Evolutionary conservation across 2,329 filamentous ascomycete genomes (phyloP).

Genomic region (Cordyceps fumosorosea): DNA sequence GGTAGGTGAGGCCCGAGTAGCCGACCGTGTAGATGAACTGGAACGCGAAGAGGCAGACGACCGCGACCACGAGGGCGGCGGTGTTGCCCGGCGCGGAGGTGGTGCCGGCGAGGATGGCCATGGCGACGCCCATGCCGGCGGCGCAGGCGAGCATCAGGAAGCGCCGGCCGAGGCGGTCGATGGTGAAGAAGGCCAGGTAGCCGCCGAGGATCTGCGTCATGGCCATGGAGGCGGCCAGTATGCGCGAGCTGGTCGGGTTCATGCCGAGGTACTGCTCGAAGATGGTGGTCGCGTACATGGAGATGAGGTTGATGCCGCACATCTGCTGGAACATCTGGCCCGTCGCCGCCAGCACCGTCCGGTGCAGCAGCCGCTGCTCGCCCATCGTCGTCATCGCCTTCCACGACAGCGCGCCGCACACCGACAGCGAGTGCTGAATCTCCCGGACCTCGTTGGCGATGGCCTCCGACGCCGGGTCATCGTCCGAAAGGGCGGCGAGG

Average conservation of each 20-base stretch:
- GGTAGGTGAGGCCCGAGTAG: conserved; percentile 54
- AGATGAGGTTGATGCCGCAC: conserved; percentile 23
- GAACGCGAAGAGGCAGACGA: conserved; percentile 53
- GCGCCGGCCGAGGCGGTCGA: conserved; percentile 24
- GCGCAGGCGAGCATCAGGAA: conserved; percentile 12
- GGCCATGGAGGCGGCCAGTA: conserved; percentile 21
- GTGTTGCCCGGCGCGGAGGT: conserved; percentile 4
- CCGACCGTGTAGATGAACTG: conserved; percentile 60
- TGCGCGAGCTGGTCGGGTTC: conserved; percentile 18
- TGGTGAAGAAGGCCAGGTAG: conserved; percentile 23
- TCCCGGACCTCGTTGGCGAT: conserved; percentile 13
- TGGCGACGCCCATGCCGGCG: conserved; percentile 8
- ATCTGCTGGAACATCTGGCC: conserved; percentile 21
- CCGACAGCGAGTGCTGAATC: conserved; percentile 14
- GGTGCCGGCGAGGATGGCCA: conserved; percentile 12
- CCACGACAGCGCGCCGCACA: conserved; percentile 16
- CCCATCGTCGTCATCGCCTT: conserved; percentile 15
- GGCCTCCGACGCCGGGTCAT: conserved; percentile 1
- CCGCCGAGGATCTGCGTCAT: conserved; percentile 28
- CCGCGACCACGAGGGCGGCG: conserved; percentile 11
- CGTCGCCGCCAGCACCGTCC: conserved; percentile 12
- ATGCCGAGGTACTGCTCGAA: conserved; percentile 23
- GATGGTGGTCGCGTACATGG: conserved; percentile 25
- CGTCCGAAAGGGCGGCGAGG: conserved; percentile 27
- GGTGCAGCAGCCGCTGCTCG: conserved; percentile 14